phyloP scores from a whole-genome alignment of 805 yeast genomes.

The Pichia deserticola region DNA sequence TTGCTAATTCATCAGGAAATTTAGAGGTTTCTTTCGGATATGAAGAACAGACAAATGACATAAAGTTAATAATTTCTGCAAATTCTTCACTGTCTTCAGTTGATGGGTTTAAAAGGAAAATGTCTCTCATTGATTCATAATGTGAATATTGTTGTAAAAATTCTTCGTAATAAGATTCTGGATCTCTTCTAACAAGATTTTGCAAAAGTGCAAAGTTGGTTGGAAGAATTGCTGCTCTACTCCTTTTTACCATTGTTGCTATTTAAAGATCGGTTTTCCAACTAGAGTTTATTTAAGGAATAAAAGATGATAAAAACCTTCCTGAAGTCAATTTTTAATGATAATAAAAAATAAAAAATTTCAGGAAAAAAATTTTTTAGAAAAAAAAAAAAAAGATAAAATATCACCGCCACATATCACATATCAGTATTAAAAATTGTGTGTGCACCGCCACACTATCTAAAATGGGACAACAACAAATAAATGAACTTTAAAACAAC shows the following conservation, averaged over 20 bases:
- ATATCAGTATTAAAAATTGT: neutral
- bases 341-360: neutral
- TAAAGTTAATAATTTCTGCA: conserved; percentile 79
- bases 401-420: too few species aligned
- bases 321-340: neutral
- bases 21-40: conserved; percentile 81
- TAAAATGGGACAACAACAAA: too few species aligned
- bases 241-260: conserved; percentile 64
- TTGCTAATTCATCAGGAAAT: conserved; percentile 76
- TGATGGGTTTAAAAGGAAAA: conserved; percentile 65
- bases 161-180: conserved; percentile 90
- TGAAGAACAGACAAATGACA: conserved; percentile 85
- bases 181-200: conserved; percentile 89
- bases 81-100: conserved; percentile 61
- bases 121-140: conserved; percentile 84
- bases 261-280: neutral
- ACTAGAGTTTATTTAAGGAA: neutral
- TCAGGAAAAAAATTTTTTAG: neutral
- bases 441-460: neutral
- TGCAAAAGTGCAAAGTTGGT: conserved; percentile 87
- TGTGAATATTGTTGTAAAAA: conserved; percentile 89
- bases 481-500: too few species aligned
- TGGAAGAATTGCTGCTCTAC: conserved; percentile 90
- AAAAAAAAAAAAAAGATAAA: too few species aligned
- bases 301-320: too few species aligned